Percentiles rank a stretch among this genome's conserved stretches.
phyloP scores from a whole-genome alignment of 1,139 yeast genomes.

The Candida pseudocylindracea region DNA sequence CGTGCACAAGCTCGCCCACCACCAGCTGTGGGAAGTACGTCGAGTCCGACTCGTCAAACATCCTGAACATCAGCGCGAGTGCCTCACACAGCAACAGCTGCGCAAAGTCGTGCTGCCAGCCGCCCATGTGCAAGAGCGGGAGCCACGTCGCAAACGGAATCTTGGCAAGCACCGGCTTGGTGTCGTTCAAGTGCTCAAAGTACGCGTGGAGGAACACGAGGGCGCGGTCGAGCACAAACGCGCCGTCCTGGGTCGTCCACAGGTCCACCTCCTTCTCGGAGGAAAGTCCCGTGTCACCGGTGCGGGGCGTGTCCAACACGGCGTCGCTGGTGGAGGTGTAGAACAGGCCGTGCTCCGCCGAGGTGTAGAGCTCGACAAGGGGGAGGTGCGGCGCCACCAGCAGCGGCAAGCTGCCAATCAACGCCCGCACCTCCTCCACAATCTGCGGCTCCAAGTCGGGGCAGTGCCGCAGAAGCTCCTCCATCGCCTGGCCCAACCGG shows the following conservation, averaged over 20 bases:
- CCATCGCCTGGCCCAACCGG: constrained; percentile 43
- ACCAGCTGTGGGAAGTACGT: no score
- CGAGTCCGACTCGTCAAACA: no score
- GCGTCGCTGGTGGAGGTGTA: constrained; percentile 7
- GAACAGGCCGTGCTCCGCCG: constrained; percentile 15
- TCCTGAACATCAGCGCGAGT: no score
- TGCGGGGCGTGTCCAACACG: not conserved
- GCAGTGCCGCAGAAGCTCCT: constrained; percentile 70
- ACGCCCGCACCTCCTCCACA: constrained; percentile 20
- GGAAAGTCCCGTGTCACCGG: constrained; percentile 3
- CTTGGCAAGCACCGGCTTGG: not conserved
- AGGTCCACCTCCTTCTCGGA: constrained; percentile 18
- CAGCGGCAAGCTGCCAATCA: constrained; percentile 24
- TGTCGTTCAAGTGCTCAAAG: not conserved
- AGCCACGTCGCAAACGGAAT: no score
- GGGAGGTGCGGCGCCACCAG: constrained; percentile 12
- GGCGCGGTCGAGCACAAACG: constrained; percentile 23
- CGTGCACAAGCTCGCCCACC: no score
- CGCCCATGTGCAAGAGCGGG: no score
- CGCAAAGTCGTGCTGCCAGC: no score
- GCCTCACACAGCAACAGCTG: no score
- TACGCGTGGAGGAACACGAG: constrained; percentile 13
- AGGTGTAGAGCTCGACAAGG: constrained; percentile 18
- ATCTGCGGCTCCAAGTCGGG: constrained; percentile 46
- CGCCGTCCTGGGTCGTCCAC: constrained; percentile 28